These are phyloP conservation scores for Sphagnum tenellum DNA, from an alignment of 225 moss, liverwort and hornwort species.

Conservation along the genomic window DNA sequence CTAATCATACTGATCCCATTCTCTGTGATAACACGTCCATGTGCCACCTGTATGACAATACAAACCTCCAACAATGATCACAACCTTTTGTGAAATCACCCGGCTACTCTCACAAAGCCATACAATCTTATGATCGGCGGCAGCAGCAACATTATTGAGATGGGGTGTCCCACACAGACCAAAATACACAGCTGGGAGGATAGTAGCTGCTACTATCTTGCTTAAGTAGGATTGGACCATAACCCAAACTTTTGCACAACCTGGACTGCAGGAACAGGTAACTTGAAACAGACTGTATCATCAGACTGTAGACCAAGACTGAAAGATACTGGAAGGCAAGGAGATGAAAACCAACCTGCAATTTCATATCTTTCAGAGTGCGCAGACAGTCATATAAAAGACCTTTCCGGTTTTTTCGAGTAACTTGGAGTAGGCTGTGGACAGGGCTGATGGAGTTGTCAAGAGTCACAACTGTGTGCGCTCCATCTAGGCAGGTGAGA, in stretches of 20 bases:
- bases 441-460: constrained; percentile 55
- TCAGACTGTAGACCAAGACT: too few relatives aligned
- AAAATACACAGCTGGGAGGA: too few relatives aligned
- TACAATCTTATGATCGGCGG: too few relatives aligned
- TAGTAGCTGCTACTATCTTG: too few relatives aligned
- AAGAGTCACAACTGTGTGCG: constrained; percentile 4
- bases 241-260: too few relatives aligned
- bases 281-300: too few relatives aligned
- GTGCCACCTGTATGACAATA: constrained; percentile 32
- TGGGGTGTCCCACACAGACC: too few relatives aligned
- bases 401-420: constrained; percentile 53
- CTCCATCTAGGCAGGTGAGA: constrained; percentile 1
- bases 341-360: constrained; percentile 26
- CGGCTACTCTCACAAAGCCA: too few relatives aligned
- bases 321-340: not conserved
- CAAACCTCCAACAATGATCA: not conserved
- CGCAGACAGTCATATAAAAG: constrained; percentile 65
- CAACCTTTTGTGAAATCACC: not conserved
- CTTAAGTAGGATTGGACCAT: too few relatives aligned
- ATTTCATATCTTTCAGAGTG: constrained; percentile 43
- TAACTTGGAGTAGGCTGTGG: constrained; percentile 60
- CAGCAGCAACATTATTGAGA: too few relatives aligned
- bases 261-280: too few relatives aligned
- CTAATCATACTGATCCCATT: not conserved
- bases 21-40: constrained; percentile 47